Evolutionary conservation across 345 rosid species (phyloP).

Genomic region (Brassica incana): DNA sequence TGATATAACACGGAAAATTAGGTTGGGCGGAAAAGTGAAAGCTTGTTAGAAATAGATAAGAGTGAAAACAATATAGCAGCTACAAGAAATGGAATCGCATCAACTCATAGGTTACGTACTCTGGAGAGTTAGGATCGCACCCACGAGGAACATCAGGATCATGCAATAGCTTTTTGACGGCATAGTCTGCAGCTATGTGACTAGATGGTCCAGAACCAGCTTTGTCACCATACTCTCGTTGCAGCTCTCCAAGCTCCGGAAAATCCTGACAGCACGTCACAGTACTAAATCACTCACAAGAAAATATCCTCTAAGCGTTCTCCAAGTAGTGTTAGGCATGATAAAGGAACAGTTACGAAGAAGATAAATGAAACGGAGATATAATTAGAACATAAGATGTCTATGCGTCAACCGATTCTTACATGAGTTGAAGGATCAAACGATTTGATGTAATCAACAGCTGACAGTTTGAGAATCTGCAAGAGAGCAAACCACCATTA

Average conservation of each 20-base stretch:
- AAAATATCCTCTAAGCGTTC: conserved; percentile 1
- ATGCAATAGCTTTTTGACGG: conserved; percentile 61
- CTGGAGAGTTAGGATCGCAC: conserved; percentile 70
- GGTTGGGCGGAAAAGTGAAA: conserved; percentile 12
- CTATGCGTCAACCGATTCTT: conserved; percentile 40
- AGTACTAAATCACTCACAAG: conserved; percentile 11
- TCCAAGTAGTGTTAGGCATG: conserved; percentile 11
- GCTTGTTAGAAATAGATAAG: conserved; percentile 13
- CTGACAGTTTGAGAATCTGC: conserved; percentile 84
- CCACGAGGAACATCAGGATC: conserved; percentile 85
- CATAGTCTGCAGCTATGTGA: conserved; percentile 42
- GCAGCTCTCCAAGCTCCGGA: conserved; percentile 73
- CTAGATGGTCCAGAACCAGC: conserved; percentile 50
- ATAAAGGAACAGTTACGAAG: conserved; percentile 3
- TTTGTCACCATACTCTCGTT: conserved; percentile 60
- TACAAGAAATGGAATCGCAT: conserved; percentile 6
- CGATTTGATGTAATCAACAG: conserved; percentile 58
- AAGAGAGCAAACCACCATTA: conserved; percentile 21
- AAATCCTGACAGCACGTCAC: conserved; percentile 51
- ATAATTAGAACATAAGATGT: neutral
- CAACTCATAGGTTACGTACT: conserved; percentile 54
- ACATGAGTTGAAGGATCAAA: conserved; percentile 85
- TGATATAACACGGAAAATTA: neutral
- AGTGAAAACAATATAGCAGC: conserved; percentile 12
- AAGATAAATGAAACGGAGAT: neutral